Evolutionary conservation across 192 early-diverging fungal species (phyloP).

Genomic region (Funneliformis mosseae): DNA sequence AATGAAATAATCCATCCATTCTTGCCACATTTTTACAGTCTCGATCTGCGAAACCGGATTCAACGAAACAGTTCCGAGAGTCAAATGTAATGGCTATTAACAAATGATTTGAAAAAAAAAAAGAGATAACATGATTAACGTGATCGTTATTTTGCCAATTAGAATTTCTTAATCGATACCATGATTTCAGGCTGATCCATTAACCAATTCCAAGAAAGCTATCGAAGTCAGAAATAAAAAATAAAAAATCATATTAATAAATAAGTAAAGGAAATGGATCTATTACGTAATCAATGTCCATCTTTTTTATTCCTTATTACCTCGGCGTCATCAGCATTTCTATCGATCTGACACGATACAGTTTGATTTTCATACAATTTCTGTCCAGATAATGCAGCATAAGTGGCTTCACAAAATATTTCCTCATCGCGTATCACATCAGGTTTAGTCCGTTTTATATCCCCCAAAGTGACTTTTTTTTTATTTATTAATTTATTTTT

Average conservation of each 20-base stretch:
- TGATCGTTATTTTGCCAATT: no score
- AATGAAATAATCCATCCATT: constrained; percentile 25
- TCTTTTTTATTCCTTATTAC: neutral
- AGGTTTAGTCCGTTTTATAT: constrained; percentile 2
- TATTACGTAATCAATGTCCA: neutral
- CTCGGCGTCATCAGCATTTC: neutral
- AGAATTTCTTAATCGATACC: no score
- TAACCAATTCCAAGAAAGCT: neutral
- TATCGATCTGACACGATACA: neutral
- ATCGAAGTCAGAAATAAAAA: neutral
- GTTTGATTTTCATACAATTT: neutral
- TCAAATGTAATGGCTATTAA: constrained; percentile 9
- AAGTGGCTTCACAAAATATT: constrained; percentile 7
- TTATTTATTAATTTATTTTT: neutral
- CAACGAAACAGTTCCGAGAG: neutral
- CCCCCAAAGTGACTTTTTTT: neutral
- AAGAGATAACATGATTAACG: no score
- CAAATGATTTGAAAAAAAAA: neutral
- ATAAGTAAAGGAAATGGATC: no score
- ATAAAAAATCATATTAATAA: no score
- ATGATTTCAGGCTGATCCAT: neutral
- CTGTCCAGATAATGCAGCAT: constrained; percentile 7
- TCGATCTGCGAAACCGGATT: neutral
- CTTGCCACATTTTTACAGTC: neutral
- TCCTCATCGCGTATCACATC: neutral